Evolutionary conservation across 331 rosid species (phyloP).

Genomic region (Ulmus americana): DNA sequence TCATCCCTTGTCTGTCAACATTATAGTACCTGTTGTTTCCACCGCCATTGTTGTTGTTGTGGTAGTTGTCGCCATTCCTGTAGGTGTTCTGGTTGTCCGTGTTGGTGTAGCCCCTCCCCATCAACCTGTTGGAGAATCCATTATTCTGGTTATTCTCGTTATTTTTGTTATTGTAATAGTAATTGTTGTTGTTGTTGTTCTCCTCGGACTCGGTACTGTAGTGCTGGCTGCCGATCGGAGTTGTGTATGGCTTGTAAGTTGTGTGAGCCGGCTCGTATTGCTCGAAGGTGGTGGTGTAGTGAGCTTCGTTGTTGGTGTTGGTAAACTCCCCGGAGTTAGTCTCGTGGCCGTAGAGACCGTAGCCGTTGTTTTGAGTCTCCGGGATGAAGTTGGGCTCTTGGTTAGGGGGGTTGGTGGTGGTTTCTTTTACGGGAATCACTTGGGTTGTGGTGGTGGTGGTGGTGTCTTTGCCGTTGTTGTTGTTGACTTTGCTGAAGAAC

Average conservation of each 20-base stretch:
- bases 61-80: slow-evolving; percentile 23
- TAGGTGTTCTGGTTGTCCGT: slow-evolving; percentile 25
- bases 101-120: background rate
- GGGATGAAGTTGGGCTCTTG: slow-evolving; percentile 50
- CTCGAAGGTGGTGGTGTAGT: slow-evolving; percentile 31
- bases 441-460: background rate
- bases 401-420: slow-evolving; percentile 33
- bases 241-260: slow-evolving; percentile 12
- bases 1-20: slow-evolving; percentile 40
- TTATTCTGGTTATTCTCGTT: slow-evolving; percentile 11
- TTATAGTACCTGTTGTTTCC: slow-evolving; percentile 21
- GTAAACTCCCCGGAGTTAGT: slow-evolving; percentile 26
- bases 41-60: slow-evolving; percentile 25
- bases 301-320: slow-evolving; percentile 20
- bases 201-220: slow-evolving; percentile 15
- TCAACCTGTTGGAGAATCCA: background rate
- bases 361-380: slow-evolving; percentile 53
- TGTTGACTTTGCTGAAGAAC: slow-evolving; percentile 77
- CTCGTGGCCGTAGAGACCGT: slow-evolving; percentile 89
- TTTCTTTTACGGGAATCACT: slow-evolving; percentile 25
- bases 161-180: background rate
- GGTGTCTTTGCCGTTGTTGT: slow-evolving; percentile 27
- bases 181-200: slow-evolving; percentile 2
- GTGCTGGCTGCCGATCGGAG: slow-evolving; percentile 2
- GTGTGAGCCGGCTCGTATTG: slow-evolving; percentile 10